Evolutionary conservation across 306 rosid genomes (phyloP).

Genomic region (Inga laurina): DNA sequence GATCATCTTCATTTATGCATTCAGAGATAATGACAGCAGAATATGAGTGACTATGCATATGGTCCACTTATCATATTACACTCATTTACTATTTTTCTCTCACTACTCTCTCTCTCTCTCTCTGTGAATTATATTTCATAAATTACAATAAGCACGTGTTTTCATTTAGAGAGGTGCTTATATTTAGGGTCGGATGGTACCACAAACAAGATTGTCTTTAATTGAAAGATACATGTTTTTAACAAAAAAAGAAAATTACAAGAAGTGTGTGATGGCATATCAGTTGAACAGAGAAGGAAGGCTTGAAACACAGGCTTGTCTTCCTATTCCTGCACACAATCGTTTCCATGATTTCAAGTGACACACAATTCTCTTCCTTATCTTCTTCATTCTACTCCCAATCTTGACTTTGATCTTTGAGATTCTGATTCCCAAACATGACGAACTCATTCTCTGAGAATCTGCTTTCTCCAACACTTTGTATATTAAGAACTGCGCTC

Average conservation of each 20-base stretch:
- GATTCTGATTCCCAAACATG: conserved; percentile 59
- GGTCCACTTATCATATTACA: neutral
- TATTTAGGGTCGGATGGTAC: too few relatives aligned
- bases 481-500: conserved; percentile 85
- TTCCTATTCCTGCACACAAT: conserved; percentile 45
- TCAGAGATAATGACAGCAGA: neutral
- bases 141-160: too few relatives aligned
- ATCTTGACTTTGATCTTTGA: conserved; percentile 74
- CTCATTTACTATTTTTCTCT: too few relatives aligned
- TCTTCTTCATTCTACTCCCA: conserved; percentile 66
- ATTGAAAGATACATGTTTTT: neutral
- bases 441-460: conserved; percentile 36
- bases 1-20: neutral
- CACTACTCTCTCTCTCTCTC: neutral
- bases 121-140: too few relatives aligned
- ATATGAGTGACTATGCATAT: neutral
- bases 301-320: conserved; percentile 28
- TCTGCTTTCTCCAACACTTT: conserved; percentile 64
- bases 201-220: too few relatives aligned
- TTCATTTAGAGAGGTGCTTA: too few relatives aligned
- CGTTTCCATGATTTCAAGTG: conserved; percentile 56
- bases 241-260: too few relatives aligned
- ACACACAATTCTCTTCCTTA: conserved; percentile 59
- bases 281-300: conserved; percentile 52
- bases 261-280: neutral